These are phyloP conservation scores for Porcisia hertigi DNA, from an alignment of 208 protist genomes.

Conservation along the genomic window DNA sequence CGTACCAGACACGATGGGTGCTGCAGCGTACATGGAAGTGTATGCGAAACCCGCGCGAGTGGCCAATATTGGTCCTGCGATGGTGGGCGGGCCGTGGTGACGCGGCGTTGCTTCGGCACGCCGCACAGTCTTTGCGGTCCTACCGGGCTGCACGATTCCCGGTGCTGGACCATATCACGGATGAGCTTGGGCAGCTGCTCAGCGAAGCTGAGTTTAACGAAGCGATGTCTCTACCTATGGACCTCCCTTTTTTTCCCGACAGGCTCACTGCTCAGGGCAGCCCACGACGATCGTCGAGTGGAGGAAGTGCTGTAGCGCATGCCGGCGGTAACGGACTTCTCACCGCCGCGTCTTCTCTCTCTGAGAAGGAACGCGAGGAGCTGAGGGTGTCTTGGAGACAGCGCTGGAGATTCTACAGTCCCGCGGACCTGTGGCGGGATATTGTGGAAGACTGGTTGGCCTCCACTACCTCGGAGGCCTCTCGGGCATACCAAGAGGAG, in stretches of 20 bases:
- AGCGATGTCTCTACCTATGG: constrained; percentile 3
- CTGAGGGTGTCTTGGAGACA: not conserved
- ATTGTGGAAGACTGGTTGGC: constrained; percentile 34
- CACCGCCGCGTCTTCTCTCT: not conserved
- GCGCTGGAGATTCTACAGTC: constrained; percentile 16
- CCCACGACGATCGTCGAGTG: not conserved
- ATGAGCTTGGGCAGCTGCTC: constrained; percentile 16
- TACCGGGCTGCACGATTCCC: constrained; percentile 29
- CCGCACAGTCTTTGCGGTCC: constrained; percentile 5
- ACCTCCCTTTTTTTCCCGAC: not conserved
- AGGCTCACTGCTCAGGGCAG: not conserved
- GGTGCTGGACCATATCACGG: constrained; percentile 10
- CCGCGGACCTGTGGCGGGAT: constrained; percentile 23
- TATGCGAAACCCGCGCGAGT: constrained; percentile 12
- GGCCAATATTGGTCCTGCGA: constrained; percentile 6
- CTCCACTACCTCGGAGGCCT: constrained; percentile 14
- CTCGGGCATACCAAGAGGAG: constrained; percentile 20
- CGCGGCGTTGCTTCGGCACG: constrained; percentile 19
- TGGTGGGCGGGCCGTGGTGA: constrained; percentile 17
- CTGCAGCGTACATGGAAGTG: not conserved
- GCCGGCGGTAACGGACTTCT: not conserved
- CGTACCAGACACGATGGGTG: constrained; percentile 17
- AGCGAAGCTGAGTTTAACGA: constrained; percentile 17
- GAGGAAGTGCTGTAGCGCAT: not conserved
- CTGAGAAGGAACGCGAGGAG: not conserved